A percentile compares a stretch with the other conserved stretches of the same genome.
Conservation (phyloP, 208 protist genomes). For the Angomonas ambiguus region DNA sequence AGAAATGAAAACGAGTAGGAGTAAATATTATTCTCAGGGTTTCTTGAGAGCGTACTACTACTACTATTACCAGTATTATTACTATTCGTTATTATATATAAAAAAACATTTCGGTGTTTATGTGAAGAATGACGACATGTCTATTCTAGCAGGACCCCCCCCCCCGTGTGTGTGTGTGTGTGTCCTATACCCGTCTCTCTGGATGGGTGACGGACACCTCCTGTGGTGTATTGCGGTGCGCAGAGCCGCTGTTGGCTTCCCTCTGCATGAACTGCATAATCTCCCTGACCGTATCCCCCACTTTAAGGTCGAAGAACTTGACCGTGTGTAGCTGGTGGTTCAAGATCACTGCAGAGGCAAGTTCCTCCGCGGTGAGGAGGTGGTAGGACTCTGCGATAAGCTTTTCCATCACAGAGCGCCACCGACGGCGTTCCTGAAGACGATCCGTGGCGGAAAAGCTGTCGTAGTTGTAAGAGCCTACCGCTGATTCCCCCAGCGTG, state of each 20-base stretch:
- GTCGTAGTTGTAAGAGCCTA: constrained; percentile 57
- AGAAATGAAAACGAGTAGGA: no score
- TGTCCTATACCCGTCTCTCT: constrained; percentile 55
- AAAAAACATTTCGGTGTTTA: not conserved
- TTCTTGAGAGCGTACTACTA: no score
- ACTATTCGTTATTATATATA: not conserved
- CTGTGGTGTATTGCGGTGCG: constrained; percentile 42
- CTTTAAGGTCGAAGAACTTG: constrained; percentile 85
- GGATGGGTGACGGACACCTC: constrained; percentile 67
- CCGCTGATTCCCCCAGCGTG: constrained; percentile 39
- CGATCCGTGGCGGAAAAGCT: constrained; percentile 32
- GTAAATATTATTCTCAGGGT: no score
- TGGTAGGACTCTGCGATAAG: constrained; percentile 72
- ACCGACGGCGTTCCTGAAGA: constrained; percentile 57
- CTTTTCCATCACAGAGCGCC: constrained; percentile 75
- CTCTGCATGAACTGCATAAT: constrained; percentile 65
- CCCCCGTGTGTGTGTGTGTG: constrained; percentile 7
- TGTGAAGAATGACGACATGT: no score
- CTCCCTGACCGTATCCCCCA: constrained; percentile 78
- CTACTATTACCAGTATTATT: constrained; percentile 7
- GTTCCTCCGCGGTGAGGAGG: constrained; percentile 45
- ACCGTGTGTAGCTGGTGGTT: constrained; percentile 80
- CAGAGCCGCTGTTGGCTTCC: constrained; percentile 36
- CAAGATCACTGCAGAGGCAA: constrained; percentile 52
- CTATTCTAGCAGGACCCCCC: no score